Evolutionary conservation across 2,329 filamentous ascomycete genomes (phyloP), one percentile per base, ranked within the genome.

Genomic region (Nigrospora sphaerica): DNA sequence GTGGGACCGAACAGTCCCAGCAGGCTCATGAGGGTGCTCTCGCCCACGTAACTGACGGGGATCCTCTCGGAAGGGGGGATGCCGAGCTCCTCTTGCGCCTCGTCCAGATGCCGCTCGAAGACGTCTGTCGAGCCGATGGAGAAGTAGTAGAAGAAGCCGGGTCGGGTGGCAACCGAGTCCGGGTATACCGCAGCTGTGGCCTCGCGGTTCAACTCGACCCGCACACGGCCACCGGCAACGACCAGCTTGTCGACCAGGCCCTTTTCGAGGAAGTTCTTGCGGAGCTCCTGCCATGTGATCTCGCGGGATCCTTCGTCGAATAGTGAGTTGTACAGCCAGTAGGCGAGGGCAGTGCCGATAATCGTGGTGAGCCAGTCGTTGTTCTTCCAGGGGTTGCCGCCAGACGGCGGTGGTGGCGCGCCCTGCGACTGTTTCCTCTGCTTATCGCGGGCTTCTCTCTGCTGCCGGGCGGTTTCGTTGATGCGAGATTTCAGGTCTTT

Each of bases 231-330:
- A 52, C 83, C 80, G 56, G 90, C 83, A 44, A 95, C 78, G 32
- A 95, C 84, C 16, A 98, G 77, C 72, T 91, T 96, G 70, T 96
- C 88, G 17, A 98, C 91, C 19, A 98, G 77, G 9, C 93, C 93
- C 74, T 95, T 96, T 69, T 96, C 90, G 50, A 98, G 75, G 74
- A 95, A 97, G 32, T 89, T 93, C 56, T 82, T 91, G 52, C 88
- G 78, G 70, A 98, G 88, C 69, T 98, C 93, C 69, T 98, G 91
- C 88, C 90, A 98, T 46, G 93, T 97, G 49, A 98, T 96, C 62
- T 98, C 92, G 59, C 82, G 62, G 12, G 62, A 61, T 33, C 69
- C 68, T 52, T 74, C 70, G 44, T 64, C 62, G 43, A 69, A 65
- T 45, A 73, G 52, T 4, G 69, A 68, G 44, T 62, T 67, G 47